These are phyloP conservation scores for Coniochaeta sp. DNA, from an alignment of 2,329 filamentous ascomycete genomes.

Conservation along the genomic window DNA sequence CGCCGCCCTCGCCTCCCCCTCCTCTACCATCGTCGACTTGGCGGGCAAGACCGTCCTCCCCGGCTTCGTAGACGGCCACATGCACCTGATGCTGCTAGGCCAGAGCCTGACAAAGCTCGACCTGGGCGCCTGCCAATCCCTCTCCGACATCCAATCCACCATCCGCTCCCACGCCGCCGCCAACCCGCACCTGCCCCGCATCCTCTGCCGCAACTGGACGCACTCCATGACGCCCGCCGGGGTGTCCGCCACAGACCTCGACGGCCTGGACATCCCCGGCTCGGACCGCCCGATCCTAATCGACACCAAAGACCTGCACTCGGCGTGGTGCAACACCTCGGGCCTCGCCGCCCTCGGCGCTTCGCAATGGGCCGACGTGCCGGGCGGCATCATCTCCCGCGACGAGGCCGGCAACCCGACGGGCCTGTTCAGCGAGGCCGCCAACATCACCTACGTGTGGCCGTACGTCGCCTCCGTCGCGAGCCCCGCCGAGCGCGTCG, in stretches of 20 bases:
- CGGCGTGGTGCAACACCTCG: slow-evolving; percentile 46
- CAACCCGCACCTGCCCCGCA: slow-evolving; percentile 36
- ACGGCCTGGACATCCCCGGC: slow-evolving; percentile 43
- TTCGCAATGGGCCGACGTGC: slow-evolving; percentile 35
- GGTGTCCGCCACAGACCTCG: slow-evolving; percentile 29
- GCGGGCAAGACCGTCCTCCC: slow-evolving; percentile 37
- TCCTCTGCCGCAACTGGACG: slow-evolving; percentile 49
- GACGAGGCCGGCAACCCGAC: slow-evolving; percentile 36
- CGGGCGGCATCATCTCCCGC: slow-evolving; percentile 44
- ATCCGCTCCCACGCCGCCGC: slow-evolving; percentile 36
- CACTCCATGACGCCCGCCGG: slow-evolving; percentile 44
- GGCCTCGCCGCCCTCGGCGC: slow-evolving; percentile 43
- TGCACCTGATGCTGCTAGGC: slow-evolving; percentile 48
- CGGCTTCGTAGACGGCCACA: slow-evolving; percentile 51
- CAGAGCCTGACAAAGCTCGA: slow-evolving; percentile 44
- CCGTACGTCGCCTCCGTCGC: slow-evolving; percentile 42
- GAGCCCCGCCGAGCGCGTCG: slow-evolving; percentile 38
- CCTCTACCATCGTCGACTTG: slow-evolving; percentile 21
- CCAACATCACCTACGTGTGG: slow-evolving; percentile 46
- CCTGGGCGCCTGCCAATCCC: slow-evolving; percentile 35
- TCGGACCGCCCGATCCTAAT: slow-evolving; percentile 40
- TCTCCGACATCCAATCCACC: slow-evolving; percentile 39
- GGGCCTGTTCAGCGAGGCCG: slow-evolving; percentile 46
- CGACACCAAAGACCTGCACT: slow-evolving; percentile 50
- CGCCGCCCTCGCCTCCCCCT: slow-evolving; percentile 8